Base-by-base conservation (phyloP, 2,329 filamentous ascomycete species). In the Fusarium sarcochroum region DNA sequence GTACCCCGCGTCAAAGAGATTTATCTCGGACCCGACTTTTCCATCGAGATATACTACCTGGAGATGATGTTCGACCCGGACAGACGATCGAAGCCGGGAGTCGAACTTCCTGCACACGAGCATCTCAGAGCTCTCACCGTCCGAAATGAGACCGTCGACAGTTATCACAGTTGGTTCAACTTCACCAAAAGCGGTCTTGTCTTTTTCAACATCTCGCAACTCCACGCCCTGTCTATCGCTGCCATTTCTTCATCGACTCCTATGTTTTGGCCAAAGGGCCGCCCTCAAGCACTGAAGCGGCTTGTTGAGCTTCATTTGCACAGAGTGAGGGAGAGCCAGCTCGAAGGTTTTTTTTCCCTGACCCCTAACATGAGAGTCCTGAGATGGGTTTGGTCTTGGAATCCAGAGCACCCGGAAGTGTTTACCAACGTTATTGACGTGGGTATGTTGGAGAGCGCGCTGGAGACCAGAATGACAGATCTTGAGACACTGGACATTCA, bases 231-330 rank as follows among this genome's bases (percentile, higher is more conserved):
- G 0, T 4, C 17, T 1, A 18, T 56, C 6, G 44, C 20, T 6
- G 14, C n/a, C 1, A 15, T 15, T 17, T 38, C 10, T 1, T 37
- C 53, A 0, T 15, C 17, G 3, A 7, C 11, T 6, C 32, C 10
- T 2, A 10, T 15, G 7, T 44, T 20, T 18, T 1, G 1, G 2
- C 1, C 14, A 18, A 17, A 25, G 5, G 6, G 18, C n/a, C 2
- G 6, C 7, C 13, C 18, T 3, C 14, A 14, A 1, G 23, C 21
- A 17, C 20, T 57, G 34, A 17, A 34, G 14, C 27, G 18, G 11
- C 37, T 57, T 0, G 7, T 1, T 6, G 0, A 18, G 2, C 11
- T 57, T n/a, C 2, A 27, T 3, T 9, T 57, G 1, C 21, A 13
- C 4, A 41, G 37, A 7, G 11, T 52, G 8, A 23, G 13, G 18